A percentile compares a stretch with the other conserved stretches of the same genome.
Evolutionary conservation across 257 asterid species (phyloP).

Genomic region (Nicotiana benthamiana): DNA sequence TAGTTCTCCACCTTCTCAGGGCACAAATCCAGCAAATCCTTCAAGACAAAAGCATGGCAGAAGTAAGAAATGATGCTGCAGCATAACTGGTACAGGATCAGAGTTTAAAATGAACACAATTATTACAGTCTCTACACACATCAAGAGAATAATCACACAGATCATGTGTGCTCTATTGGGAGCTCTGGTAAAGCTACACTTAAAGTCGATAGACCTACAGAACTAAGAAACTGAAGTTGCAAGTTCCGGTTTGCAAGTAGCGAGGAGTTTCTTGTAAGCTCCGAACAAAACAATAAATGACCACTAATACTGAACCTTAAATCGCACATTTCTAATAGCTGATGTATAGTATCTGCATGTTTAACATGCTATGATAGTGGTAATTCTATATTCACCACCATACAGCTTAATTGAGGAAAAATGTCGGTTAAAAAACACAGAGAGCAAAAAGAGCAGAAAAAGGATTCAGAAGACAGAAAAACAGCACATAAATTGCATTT

Average conservation of each 20-base stretch:
- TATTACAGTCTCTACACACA: not conserved
- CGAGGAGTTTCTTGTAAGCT: not conserved
- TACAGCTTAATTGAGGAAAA: not conserved
- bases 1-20: slow-evolving; percentile 79
- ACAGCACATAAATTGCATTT: not conserved
- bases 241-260: too few species aligned
- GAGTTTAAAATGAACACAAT: not conserved
- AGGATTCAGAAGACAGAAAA: not conserved
- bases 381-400: not conserved
- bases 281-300: not conserved
- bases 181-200: not conserved
- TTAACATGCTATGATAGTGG: not conserved
- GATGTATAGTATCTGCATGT: not conserved
- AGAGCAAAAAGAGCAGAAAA: not conserved
- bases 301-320: not conserved
- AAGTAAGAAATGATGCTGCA: not conserved
- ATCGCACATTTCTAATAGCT: not conserved
- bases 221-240: not conserved
- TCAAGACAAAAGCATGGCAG: not conserved
- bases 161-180: not conserved
- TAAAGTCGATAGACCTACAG: not conserved
- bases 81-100: not conserved
- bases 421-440: not conserved
- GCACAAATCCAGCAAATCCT: slow-evolving; percentile 80
- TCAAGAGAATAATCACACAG: not conserved